Evolutionary conservation across 148 eudicot species (phyloP), one percentile per base, ranked within the genome.

Genomic region (Chenopodium formosanum): DNA sequence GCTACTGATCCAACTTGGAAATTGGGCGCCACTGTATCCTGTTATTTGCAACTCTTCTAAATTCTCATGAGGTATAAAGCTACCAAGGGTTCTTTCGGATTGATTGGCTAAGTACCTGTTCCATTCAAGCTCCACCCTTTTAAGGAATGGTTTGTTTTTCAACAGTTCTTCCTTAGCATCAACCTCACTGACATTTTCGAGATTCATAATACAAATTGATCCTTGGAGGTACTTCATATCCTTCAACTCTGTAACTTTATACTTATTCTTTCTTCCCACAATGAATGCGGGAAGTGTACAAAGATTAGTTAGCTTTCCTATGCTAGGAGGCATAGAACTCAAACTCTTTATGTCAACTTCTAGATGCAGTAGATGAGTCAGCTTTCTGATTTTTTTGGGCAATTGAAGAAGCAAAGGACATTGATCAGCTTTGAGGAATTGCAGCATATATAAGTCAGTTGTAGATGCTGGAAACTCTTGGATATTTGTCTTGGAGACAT

Each of bases 81-180:
- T 67, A 0, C 12, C 22, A 6, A 83, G 11, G 44, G 73, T 22
- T 7, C 69, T 65, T 34, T 83, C 73, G n/a, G 37, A 77, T 13
- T 60, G 73, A 71, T n/a, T 11, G 32, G 23, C 71, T 11, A 70
- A 29, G 71, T 32, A 13, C 3, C 44, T 14, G 31, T 31, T 48
- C 85, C 81, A 83, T 78, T 78, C 78, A 23, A 83, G 81, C 73
- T 83, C 81, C 3, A 83, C 1, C 25, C 64, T 83, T 48, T 12
- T 72, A 13, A 83, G 73, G 10, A 72, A 83, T 63, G 50, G 31
- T 27, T 83, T 83, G 4, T 65, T n/a, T 4, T 4, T 31, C 53
- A 83, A 32, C 78, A 47, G 72, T 3, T 78, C 78, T 72, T 72
- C 64, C 73, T 2, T 48, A 14, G 85, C 81, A 63, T 83, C 81